Conservation (phyloP, 2,329 filamentous ascomycete genomes). For the Ophiostoma sp. region DNA sequence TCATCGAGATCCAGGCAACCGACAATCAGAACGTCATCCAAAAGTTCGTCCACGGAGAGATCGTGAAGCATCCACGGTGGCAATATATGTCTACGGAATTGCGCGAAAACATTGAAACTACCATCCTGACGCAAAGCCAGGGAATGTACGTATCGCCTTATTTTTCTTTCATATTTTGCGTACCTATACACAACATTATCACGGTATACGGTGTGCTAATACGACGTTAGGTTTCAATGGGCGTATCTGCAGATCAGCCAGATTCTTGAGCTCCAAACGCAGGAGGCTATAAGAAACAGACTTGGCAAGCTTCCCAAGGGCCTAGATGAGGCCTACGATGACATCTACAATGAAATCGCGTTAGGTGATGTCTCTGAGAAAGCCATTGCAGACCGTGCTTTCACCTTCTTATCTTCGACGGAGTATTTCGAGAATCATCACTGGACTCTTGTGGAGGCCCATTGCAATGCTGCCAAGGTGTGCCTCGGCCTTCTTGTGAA, state of each 20-base stretch:
- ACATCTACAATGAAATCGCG: slow-evolving; percentile 28
- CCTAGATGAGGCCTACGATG: slow-evolving; percentile 32
- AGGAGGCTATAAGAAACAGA: slow-evolving; percentile 28
- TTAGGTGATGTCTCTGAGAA: slow-evolving; percentile 18
- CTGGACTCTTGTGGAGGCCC: slow-evolving; percentile 21
- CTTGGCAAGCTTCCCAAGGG: slow-evolving; percentile 31
- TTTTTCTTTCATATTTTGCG: neutral
- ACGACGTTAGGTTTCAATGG: slow-evolving; percentile 33
- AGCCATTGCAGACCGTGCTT: slow-evolving; percentile 21
- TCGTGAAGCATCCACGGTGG: slow-evolving; percentile 27
- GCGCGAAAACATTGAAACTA: slow-evolving; percentile 27
- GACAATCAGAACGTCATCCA: slow-evolving; percentile 32
- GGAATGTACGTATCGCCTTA: slow-evolving; percentile 30
- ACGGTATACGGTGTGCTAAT: neutral
- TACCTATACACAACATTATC: neutral
- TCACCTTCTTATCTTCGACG: slow-evolving; percentile 24
- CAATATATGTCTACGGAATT: slow-evolving; percentile 23
- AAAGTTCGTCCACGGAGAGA: slow-evolving; percentile 29
- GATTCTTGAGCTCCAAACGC: slow-evolving; percentile 27
- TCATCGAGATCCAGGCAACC: slow-evolving; percentile 29
- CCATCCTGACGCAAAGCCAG: slow-evolving; percentile 27
- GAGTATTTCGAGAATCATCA: slow-evolving; percentile 25
- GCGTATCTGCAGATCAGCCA: slow-evolving; percentile 32
- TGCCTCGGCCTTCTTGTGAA: slow-evolving; percentile 18
- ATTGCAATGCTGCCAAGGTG: slow-evolving; percentile 19